Percentiles rank a stretch among this genome's conserved stretches.
Evolutionary conservation across 257 asterid species (phyloP).

Genomic region (Osmanthus fragrans): DNA sequence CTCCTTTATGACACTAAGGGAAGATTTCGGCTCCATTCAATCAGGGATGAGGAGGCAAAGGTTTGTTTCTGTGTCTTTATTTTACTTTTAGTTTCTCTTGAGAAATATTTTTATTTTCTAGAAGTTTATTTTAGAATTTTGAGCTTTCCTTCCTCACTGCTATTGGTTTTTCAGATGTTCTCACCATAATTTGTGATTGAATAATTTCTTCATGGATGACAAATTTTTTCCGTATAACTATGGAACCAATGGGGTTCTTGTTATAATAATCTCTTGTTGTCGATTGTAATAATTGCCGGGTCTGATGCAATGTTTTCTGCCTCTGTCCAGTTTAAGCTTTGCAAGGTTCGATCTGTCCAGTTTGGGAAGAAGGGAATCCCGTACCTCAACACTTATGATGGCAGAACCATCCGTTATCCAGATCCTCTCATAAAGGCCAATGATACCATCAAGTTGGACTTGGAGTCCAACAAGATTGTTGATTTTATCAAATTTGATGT

Average conservation of each 20-base stretch:
- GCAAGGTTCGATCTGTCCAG: not conserved
- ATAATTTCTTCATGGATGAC: not conserved
- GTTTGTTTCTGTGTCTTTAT: not conserved
- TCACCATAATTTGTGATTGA: not conserved
- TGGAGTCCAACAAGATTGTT: not conserved
- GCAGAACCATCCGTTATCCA: not conserved
- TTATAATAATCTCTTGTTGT: not conserved
- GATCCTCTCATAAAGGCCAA: not conserved
- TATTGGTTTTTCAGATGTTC: not conserved
- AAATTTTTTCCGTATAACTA: not conserved
- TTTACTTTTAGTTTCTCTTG: not conserved
- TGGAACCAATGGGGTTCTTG: not conserved
- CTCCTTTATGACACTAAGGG: conserved; percentile 34
- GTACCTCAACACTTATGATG: not conserved
- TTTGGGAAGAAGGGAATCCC: conserved; percentile 1
- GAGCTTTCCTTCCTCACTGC: not conserved
- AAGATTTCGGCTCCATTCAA: conserved; percentile 30
- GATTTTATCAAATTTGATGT: conserved; percentile 29
- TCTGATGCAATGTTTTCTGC: not conserved
- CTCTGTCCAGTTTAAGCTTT: not conserved
- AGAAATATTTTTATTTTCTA: too few species aligned
- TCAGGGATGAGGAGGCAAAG: conserved; percentile 41
- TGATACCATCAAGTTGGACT: not conserved
- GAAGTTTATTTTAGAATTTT: not conserved
- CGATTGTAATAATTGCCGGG: not conserved